Conservation (phyloP, 1,284 basidiomycete species). For the Boletellus deceptivus region DNA sequence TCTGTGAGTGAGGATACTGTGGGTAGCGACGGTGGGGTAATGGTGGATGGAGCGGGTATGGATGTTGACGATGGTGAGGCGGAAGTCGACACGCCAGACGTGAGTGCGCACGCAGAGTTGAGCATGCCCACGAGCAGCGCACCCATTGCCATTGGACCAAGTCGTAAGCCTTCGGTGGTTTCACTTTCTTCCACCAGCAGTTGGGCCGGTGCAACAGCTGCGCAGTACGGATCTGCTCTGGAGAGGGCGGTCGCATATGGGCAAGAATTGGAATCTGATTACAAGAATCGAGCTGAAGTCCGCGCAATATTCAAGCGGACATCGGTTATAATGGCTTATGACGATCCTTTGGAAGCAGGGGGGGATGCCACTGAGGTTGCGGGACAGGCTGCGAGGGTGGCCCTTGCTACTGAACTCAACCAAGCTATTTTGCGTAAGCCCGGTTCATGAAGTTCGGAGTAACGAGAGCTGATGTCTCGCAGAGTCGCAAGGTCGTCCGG, state of each 20-base stretch:
- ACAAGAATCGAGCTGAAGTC: slow-evolving; percentile 66
- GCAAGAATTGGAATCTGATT: slow-evolving; percentile 63
- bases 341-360: slow-evolving; percentile 64
- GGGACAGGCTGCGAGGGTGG: slow-evolving; percentile 60
- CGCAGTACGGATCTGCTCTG: slow-evolving; percentile 55
- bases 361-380: slow-evolving; percentile 64
- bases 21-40: slow-evolving; percentile 28
- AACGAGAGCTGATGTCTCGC: slow-evolving; percentile 10
- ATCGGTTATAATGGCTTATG: slow-evolving; percentile 75
- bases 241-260: slow-evolving; percentile 68
- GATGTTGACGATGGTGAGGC: slow-evolving; percentile 50
- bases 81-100: slow-evolving; percentile 11
- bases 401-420: slow-evolving; percentile 75
- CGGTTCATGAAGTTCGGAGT: slow-evolving; percentile 1
- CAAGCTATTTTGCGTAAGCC: slow-evolving; percentile 74
- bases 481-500: slow-evolving; percentile 77
- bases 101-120: slow-evolving; percentile 21
- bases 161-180: slow-evolving; percentile 26
- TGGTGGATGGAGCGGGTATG: slow-evolving; percentile 46
- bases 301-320: slow-evolving; percentile 65
- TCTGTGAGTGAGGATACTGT: slow-evolving; percentile 28
- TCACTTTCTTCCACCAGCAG: slow-evolving; percentile 26
- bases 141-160: slow-evolving; percentile 32
- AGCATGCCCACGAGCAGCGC: slow-evolving; percentile 24
- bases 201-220: slow-evolving; percentile 33